Conservation (phyloP, 73 alveolate species). For the Tetrahymena malaccensis region DNA sequence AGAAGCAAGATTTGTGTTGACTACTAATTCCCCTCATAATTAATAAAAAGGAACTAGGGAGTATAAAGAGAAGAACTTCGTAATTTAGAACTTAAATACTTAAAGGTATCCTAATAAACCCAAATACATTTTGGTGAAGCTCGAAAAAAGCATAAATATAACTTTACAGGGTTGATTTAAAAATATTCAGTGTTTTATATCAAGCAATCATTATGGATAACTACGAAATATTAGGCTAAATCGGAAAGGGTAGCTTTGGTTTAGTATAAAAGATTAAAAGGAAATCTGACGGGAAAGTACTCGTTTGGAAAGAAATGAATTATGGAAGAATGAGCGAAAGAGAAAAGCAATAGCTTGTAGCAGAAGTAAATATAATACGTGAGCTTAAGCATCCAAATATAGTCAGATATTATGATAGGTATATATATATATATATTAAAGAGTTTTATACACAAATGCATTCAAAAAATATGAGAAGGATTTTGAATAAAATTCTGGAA, state of each 20-base stretch:
- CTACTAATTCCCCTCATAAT: background rate
- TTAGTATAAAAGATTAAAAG: slow-evolving; percentile 76
- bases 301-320: slow-evolving; percentile 92
- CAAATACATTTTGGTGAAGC: background rate
- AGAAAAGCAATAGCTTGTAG: slow-evolving; percentile 80
- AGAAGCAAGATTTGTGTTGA: background rate
- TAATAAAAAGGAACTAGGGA: background rate
- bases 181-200: background rate
- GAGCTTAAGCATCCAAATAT: slow-evolving; percentile 91
- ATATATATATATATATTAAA: background rate
- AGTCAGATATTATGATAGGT: slow-evolving; percentile 84
- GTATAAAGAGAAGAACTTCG: background rate
- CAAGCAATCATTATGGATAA: slow-evolving; percentile 42
- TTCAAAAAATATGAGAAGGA: background rate
- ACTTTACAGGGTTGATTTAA: background rate
- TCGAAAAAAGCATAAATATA: background rate
- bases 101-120: no score
- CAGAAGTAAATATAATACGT: slow-evolving; percentile 86
- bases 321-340: slow-evolving; percentile 89
- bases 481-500: background rate
- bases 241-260: slow-evolving; percentile 93
- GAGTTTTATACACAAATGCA: background rate
- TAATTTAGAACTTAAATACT: background rate
- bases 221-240: slow-evolving; percentile 58
- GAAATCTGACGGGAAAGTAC: slow-evolving; percentile 73